Percentiles rank a stretch among this genome's conserved stretches.
Conservation (phyloP, 2,329 filamentous ascomycete species). For the Pochonia chlamydosporia region DNA sequence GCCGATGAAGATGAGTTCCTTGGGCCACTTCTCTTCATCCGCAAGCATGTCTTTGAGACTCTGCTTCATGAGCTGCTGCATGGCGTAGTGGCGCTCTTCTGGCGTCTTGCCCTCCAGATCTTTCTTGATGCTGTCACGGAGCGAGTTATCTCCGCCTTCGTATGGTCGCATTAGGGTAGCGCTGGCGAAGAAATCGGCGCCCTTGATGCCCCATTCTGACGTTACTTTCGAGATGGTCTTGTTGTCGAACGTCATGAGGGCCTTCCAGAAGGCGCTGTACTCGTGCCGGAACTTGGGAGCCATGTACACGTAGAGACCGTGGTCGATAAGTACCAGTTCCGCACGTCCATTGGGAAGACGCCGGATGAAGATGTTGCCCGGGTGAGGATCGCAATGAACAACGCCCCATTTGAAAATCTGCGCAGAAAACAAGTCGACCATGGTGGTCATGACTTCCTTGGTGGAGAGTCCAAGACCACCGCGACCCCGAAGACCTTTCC, state of each 20-base stretch:
- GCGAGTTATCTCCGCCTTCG: conserved; percentile 70
- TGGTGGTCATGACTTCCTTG: conserved; percentile 90
- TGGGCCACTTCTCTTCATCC: conserved; percentile 84
- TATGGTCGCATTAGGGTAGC: conserved; percentile 89
- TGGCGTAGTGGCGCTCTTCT: conserved; percentile 77
- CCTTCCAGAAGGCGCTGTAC: conserved; percentile 90
- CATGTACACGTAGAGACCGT: conserved; percentile 95
- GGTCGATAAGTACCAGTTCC: conserved; percentile 93
- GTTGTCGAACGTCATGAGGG: conserved; percentile 90
- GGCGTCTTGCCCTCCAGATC: conserved; percentile 51
- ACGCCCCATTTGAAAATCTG: conserved; percentile 97
- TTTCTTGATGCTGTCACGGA: conserved; percentile 58
- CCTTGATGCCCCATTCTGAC: conserved; percentile 77
- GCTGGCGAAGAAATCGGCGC: conserved; percentile 84
- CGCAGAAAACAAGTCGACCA: conserved; percentile 93
- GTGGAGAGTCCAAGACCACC: conserved; percentile 80
- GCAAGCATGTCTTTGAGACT: conserved; percentile 62
- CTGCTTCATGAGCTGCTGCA: conserved; percentile 80
- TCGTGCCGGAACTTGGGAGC: conserved; percentile 74
- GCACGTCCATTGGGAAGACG: conserved; percentile 74
- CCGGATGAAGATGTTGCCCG: conserved; percentile 94
- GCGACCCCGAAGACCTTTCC: conserved; percentile 65
- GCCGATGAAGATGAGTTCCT: conserved; percentile 87
- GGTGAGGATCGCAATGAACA: conserved; percentile 95
- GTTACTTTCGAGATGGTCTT: conserved; percentile 68